Percentiles rank a stretch among this genome's conserved stretches.
Conservation (phyloP, 305 asterid genomes). For the Fraxinus sp. region DNA sequence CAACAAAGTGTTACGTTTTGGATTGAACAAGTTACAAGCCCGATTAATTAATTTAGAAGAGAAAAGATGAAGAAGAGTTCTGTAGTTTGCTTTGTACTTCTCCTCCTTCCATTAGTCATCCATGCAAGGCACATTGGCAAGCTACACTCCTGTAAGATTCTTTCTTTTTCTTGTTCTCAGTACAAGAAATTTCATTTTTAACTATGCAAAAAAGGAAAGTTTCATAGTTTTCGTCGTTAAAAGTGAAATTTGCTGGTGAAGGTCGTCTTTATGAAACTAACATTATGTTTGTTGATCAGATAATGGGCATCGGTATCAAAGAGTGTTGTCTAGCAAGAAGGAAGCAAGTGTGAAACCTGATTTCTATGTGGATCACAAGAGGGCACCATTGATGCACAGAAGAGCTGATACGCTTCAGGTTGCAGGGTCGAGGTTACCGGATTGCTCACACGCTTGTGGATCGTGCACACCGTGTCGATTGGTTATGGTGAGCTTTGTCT, state of each 20-base stretch:
- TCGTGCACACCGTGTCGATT: slow-evolving; percentile 82
- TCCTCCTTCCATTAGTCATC: slow-evolving; percentile 36
- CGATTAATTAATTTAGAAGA: background rate
- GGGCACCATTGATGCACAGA: slow-evolving; percentile 22
- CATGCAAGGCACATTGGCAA: slow-evolving; percentile 48
- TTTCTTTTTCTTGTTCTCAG: background rate
- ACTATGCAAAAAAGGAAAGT: background rate
- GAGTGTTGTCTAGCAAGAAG: slow-evolving; percentile 6
- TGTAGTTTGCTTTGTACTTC: slow-evolving; percentile 25
- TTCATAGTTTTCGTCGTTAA: background rate
- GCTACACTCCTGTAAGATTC: slow-evolving; percentile 38
- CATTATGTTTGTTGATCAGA: slow-evolving; percentile 26
- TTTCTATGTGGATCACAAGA: slow-evolving; percentile 16
- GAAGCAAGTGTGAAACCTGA: slow-evolving; percentile 9
- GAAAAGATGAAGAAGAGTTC: slow-evolving; percentile 4
- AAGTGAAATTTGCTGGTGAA: background rate
- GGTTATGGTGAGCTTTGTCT: slow-evolving; percentile 84
- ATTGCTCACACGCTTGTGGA: slow-evolving; percentile 89
- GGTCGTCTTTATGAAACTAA: background rate
- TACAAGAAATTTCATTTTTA: background rate
- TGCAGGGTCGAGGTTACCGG: slow-evolving; percentile 79
- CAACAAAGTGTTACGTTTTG: background rate
- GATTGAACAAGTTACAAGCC: background rate
- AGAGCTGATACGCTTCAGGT: slow-evolving; percentile 46
- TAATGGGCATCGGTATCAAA: slow-evolving; percentile 26